Evolutionary conservation across 768 basidiomycete genomes (phyloP), one percentile per base, ranked within the genome.

Genomic region (Gloeostereum incarnatum): DNA sequence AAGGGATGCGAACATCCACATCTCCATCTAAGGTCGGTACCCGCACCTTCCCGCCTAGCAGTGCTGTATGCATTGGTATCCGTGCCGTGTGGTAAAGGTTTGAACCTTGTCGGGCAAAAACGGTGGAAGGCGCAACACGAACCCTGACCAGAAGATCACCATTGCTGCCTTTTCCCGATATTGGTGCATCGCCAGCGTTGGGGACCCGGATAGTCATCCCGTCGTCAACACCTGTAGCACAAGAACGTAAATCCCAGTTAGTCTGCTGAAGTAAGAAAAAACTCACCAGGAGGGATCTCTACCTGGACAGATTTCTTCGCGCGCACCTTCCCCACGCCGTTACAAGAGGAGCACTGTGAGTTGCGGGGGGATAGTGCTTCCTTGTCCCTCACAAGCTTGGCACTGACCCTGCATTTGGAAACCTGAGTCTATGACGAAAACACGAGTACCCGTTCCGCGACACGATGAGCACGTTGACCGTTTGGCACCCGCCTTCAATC

Each of bases 391-490:
- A 59, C 96, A 99, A 19, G 73, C 55, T 38, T 69, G 66, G 62
- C 96, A 99, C 21, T 90, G 91, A 44, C 80, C 87, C 17, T 91
- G 81, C 90, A 99, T 93, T 56, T 91, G 87, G 75, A 99, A 98
- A 13, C 96, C 96, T 55, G 73, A 82, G 53, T 89, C 81, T 52
- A 99, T 75, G 38, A 89, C 80, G 58, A 87, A 97, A 13, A 91
- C 88, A 57, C 81, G 76, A 24, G 82, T 78, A 31, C 96, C 96
- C 17, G 85, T 71, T 40, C 96, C 96, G 41, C 78, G 71, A 60
- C 96, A 99, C 24, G 80, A 61, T 36, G 63, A 52, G 61, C 96
- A 99, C 20, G 78, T 74, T 35, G 75, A 69, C 49, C 85, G 72
- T 61, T 92, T 85, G 24, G 85, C 78, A 22, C 94, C 94, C 16